These are phyloP conservation scores for Mikania micrantha DNA, from an alignment of 129 eudicot species.

Conservation along the genomic window DNA sequence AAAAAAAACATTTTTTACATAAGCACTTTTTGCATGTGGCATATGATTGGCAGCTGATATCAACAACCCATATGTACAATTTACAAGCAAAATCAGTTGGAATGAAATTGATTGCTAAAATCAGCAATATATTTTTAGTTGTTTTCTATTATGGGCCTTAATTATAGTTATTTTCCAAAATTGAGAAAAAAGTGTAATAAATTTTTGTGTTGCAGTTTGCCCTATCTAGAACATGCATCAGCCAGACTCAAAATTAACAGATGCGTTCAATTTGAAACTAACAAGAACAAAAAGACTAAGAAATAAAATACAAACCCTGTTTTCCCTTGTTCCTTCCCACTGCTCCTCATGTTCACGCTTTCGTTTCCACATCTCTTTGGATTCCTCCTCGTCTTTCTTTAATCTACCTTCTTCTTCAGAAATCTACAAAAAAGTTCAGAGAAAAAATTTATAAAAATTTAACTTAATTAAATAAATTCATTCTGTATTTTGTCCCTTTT, in stretches of 20 bases:
- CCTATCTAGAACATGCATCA: background rate
- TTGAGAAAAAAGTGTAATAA: background rate
- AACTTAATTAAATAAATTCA: background rate
- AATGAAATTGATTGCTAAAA: background rate
- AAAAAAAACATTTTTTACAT: background rate
- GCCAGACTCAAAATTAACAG: slow-evolving; percentile 1
- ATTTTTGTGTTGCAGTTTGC: background rate
- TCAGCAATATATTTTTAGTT: background rate
- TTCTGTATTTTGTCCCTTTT: background rate
- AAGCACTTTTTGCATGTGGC: background rate
- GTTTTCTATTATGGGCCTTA: background rate
- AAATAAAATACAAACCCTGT: slow-evolving; percentile 61
- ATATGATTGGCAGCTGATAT: background rate
- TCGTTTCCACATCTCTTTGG: slow-evolving; percentile 95
- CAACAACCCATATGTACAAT: background rate
- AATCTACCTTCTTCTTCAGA: slow-evolving; percentile 98
- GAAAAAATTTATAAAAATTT: background rate
- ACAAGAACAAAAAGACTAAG: background rate
- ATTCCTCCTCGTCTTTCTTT: slow-evolving; percentile 98
- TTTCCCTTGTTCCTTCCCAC: slow-evolving; percentile 99
- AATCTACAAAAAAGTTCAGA: slow-evolving; percentile 36
- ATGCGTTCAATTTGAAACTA: background rate
- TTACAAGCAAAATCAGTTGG: background rate
- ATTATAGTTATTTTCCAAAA: background rate
- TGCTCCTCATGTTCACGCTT: slow-evolving; percentile 99